Conservation (phyloP, 257 asterid species). For the Gentiana macrophylla region DNA sequence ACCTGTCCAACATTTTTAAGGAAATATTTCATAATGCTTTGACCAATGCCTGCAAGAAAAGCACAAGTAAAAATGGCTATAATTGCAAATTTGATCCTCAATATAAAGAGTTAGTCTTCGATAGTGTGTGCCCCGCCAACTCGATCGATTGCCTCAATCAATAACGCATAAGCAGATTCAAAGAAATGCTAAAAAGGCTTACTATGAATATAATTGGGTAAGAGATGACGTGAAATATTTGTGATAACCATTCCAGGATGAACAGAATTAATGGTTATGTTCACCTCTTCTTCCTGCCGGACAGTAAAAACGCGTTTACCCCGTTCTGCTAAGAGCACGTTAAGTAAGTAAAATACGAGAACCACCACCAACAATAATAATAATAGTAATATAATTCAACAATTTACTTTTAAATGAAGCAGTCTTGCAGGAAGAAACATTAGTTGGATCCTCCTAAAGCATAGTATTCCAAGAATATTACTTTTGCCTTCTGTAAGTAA, state of each 20-base stretch:
- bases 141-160: no score
- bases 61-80: no score
- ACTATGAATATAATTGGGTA: slow-evolving; percentile 32
- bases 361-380: not conserved
- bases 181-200: slow-evolving; percentile 8
- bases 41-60: slow-evolving; percentile 31
- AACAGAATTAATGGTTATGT: slow-evolving; percentile 68
- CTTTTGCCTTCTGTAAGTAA: no score
- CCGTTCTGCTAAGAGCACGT: not conserved
- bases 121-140: no score
- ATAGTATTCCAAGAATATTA: no score
- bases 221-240: slow-evolving; percentile 47
- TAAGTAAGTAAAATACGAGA: not conserved
- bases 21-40: slow-evolving; percentile 46
- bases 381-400: not conserved
- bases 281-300: slow-evolving; percentile 64
- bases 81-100: not conserved
- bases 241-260: slow-evolving; percentile 85
- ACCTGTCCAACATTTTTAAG: slow-evolving; percentile 64
- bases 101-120: not conserved
- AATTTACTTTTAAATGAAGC: not conserved
- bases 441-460: not conserved
- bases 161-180: not conserved
- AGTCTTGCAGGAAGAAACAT: not conserved
- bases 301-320: slow-evolving; percentile 2